Conservation (phyloP, 306 rosid genomes). For the Leucaena leucocephala region DNA sequence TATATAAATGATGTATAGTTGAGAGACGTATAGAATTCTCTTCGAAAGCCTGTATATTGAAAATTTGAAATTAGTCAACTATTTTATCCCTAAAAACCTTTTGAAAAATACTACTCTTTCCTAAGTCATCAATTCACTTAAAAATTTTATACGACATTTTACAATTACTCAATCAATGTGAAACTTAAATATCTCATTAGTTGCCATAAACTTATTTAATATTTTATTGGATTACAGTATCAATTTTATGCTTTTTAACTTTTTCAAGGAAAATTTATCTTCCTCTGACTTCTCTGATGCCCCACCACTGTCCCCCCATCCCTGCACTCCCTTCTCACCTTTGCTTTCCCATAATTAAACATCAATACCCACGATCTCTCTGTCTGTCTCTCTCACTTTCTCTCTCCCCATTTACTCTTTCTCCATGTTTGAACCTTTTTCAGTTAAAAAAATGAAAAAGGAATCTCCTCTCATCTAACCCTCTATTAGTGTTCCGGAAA, state of each 20-base stretch:
- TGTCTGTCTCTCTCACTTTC: slow-evolving; percentile 30
- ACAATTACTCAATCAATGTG: background rate
- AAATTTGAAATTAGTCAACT: background rate
- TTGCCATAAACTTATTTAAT: background rate
- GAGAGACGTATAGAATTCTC: background rate
- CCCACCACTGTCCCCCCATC: slow-evolving; percentile 51
- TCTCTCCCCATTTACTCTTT: slow-evolving; percentile 29
- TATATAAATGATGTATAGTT: background rate
- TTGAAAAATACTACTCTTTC: background rate
- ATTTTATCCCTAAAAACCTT: background rate
- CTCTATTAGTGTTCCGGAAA: slow-evolving; percentile 41
- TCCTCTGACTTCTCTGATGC: slow-evolving; percentile 50
- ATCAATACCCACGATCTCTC: slow-evolving; percentile 53
- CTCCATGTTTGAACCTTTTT: slow-evolving; percentile 32
- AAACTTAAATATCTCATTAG: background rate
- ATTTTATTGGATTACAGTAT: slow-evolving; percentile 1
- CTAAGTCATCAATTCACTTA: background rate
- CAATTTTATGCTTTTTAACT: background rate
- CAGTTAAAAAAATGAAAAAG: slow-evolving; percentile 27
- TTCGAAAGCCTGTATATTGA: background rate
- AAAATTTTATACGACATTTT: background rate
- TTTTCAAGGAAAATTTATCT: slow-evolving; percentile 23
- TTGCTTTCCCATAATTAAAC: slow-evolving; percentile 63
- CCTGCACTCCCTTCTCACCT: slow-evolving; percentile 48
- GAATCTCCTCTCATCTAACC: slow-evolving; percentile 33